These are phyloP conservation scores for Noccaea caerulescens DNA, from an alignment of 345 rosid genomes.

Conservation along the genomic window DNA sequence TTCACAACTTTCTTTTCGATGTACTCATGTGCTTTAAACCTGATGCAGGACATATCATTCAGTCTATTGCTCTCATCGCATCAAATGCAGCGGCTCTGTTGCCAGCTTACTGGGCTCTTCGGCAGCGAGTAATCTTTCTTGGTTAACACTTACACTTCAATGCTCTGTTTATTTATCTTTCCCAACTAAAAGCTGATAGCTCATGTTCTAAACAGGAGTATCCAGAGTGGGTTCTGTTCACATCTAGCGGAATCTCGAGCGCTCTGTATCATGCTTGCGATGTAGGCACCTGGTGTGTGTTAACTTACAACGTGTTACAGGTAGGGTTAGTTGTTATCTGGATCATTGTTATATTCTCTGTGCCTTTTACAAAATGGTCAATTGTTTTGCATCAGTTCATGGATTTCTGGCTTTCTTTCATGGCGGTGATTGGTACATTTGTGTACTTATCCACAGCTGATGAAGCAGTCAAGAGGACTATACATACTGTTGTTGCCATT, in stretches of 20 bases:
- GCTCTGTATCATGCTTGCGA: conserved; percentile 98
- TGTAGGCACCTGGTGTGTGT: conserved; percentile 88
- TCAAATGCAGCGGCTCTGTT: conserved; percentile 88
- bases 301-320: conserved; percentile 81
- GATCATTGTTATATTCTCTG: conserved; percentile 32
- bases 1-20: conserved; percentile 16
- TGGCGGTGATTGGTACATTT: conserved; percentile 94
- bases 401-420: conserved; percentile 99
- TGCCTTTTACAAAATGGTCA: conserved; percentile 29
- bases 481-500: conserved; percentile 82
- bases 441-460: conserved; percentile 69
- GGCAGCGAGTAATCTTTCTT: conserved; percentile 66
- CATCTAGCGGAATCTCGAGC: conserved; percentile 88
- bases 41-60: conserved; percentile 72
- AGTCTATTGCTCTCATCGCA: conserved; percentile 80
- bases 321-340: conserved; percentile 44
- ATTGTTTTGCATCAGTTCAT: conserved; percentile 69
- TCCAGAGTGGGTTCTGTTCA: conserved; percentile 95
- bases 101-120: conserved; percentile 89
- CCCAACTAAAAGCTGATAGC: conserved; percentile 15
- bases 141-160: conserved; percentile 3
- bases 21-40: conserved; percentile 40
- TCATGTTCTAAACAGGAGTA: conserved; percentile 63
- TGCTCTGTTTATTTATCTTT: conserved; percentile 17
- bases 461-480: conserved; percentile 79